Conservation (phyloP, 2,329 filamentous ascomycete species). For the Magnaporthales sp. region DNA sequence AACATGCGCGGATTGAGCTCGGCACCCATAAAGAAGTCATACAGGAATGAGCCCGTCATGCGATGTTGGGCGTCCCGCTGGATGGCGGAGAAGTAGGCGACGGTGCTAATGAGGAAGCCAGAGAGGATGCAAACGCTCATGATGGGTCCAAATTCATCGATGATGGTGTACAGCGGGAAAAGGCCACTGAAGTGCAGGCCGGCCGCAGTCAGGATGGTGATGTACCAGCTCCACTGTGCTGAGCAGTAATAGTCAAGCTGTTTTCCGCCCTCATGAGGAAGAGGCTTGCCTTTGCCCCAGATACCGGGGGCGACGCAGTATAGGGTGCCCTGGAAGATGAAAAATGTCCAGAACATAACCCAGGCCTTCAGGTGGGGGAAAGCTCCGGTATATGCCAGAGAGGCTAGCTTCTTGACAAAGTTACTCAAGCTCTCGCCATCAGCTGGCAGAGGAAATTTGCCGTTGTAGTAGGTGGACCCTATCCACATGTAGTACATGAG, state of each 20-base stretch:
- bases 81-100: slow-evolving; percentile 81
- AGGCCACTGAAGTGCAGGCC: slow-evolving; percentile 71
- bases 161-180: slow-evolving; percentile 83
- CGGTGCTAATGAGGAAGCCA: slow-evolving; percentile 72
- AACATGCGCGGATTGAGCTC: slow-evolving; percentile 85
- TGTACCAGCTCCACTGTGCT: slow-evolving; percentile 78
- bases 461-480: slow-evolving; percentile 86
- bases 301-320: slow-evolving; percentile 86
- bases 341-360: slow-evolving; percentile 91
- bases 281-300: slow-evolving; percentile 78
- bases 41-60: slow-evolving; percentile 76
- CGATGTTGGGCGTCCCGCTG: slow-evolving; percentile 76
- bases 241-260: slow-evolving; percentile 94
- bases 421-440: slow-evolving; percentile 59
- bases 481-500: slow-evolving; percentile 99
- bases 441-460: slow-evolving; percentile 62
- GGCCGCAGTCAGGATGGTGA: slow-evolving; percentile 65
- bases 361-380: slow-evolving; percentile 78
- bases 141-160: slow-evolving; percentile 91
- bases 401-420: slow-evolving; percentile 62
- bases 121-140: slow-evolving; percentile 90
- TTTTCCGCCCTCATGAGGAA: slow-evolving; percentile 73
- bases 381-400: slow-evolving; percentile 73
- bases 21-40: slow-evolving; percentile 88
- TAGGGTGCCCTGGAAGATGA: slow-evolving; percentile 72